Conservation (phyloP, 1,284 basidiomycete genomes). For the Laetiporus sulphureus region DNA sequence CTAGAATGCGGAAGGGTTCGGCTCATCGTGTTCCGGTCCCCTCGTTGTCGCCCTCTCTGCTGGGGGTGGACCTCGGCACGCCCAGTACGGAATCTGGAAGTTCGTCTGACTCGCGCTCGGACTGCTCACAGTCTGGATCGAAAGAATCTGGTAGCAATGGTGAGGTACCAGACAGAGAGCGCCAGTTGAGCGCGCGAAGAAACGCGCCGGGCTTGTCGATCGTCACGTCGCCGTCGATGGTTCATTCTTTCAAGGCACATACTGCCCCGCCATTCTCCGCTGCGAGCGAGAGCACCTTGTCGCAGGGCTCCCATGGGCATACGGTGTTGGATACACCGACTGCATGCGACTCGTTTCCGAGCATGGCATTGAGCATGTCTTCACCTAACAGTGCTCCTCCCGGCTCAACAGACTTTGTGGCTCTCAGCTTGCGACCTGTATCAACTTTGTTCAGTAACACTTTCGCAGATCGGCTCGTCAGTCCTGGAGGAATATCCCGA, state of each 20-base stretch:
- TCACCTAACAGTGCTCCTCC: constrained; percentile 59
- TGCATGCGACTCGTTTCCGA: constrained; percentile 9
- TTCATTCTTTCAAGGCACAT: constrained; percentile 9
- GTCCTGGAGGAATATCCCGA: constrained; percentile 26
- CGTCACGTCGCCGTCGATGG: constrained; percentile 16
- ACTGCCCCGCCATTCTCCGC: constrained; percentile 15
- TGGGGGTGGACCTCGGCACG: constrained; percentile 12
- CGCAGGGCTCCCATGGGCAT: constrained; percentile 10
- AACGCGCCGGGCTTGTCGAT: constrained; percentile 26
- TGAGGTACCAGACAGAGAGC: constrained; percentile 11
- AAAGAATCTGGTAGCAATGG: too few species aligned
- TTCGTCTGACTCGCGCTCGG: constrained; percentile 16
- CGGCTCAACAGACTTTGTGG: constrained; percentile 51
- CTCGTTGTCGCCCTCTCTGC: constrained; percentile 20
- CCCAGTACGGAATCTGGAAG: constrained; percentile 7
- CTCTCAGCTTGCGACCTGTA: constrained; percentile 66
- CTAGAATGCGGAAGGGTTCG: constrained; percentile 15
- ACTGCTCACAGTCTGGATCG: constrained; percentile 7
- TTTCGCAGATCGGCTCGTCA: constrained; percentile 56
- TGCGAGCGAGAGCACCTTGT: constrained; percentile 12
- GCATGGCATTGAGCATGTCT: constrained; percentile 6
- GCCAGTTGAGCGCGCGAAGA: constrained; percentile 21
- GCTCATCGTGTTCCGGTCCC: constrained; percentile 41
- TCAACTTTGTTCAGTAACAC: constrained; percentile 70
- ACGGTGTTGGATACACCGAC: constrained; percentile 16